Conservation (phyloP, 495 filamentous ascomycete species). For the Penicillium coffeae region DNA sequence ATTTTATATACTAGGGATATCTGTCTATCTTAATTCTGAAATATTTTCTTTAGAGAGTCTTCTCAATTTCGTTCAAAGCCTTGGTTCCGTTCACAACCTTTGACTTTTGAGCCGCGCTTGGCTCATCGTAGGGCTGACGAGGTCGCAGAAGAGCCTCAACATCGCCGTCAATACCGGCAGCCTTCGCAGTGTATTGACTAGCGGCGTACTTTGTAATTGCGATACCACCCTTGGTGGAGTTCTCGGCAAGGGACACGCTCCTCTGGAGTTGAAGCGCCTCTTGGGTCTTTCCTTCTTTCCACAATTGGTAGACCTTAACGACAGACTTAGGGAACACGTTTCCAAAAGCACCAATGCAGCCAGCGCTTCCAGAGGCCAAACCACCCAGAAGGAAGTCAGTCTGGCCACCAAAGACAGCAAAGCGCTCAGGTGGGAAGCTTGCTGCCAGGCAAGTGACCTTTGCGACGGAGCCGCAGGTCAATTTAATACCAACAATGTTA, state of each 20-base stretch:
- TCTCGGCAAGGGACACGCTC: conserved; percentile 71
- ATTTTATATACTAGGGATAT: too few relatives aligned
- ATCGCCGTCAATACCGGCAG: conserved; percentile 18
- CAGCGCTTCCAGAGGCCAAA: conserved; percentile 32
- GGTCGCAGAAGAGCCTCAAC: conserved; percentile 36
- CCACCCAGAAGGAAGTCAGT: conserved; percentile 68
- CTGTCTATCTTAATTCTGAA: too few relatives aligned
- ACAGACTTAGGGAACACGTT: conserved; percentile 58
- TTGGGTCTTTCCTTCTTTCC: conserved; percentile 54
- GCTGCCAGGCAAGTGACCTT: conserved; percentile 59
- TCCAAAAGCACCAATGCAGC: conserved; percentile 64
- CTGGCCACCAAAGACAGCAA: conserved; percentile 66
- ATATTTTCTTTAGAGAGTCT: not conserved
- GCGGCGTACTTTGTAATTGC: conserved; percentile 62
- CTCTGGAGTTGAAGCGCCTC: conserved; percentile 70
- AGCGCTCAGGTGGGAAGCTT: conserved; percentile 50
- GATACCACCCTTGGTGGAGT: conserved; percentile 74
- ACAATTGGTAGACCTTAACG: conserved; percentile 54
- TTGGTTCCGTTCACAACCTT: too few relatives aligned
- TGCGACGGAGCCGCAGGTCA: conserved; percentile 67
- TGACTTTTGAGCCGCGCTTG: not conserved
- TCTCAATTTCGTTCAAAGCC: not conserved
- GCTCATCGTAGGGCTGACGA: conserved; percentile 49
- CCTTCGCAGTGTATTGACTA: conserved; percentile 26
- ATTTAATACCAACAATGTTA: conserved; percentile 62